phyloP scores from a whole-genome alignment of 2,329 filamentous ascomycete species.

The Verticillium alfalfae region DNA sequence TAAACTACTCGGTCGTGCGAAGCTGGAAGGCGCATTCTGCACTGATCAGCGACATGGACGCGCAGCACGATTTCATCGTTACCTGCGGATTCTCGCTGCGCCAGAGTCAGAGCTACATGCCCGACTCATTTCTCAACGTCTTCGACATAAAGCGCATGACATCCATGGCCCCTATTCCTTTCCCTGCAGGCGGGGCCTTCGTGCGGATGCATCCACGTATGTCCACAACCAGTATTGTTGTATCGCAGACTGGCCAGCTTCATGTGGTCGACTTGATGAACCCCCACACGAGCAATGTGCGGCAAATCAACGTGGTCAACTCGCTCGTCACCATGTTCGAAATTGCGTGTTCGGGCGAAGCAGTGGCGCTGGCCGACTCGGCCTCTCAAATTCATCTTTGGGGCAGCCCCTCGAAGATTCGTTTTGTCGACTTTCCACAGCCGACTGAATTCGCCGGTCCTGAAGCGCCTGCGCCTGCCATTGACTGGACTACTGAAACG shows the following conservation, averaged over 20 bases:
- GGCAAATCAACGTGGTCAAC: slow-evolving; percentile 68
- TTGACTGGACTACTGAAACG: slow-evolving; percentile 69
- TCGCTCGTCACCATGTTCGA: slow-evolving; percentile 75
- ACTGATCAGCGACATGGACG: slow-evolving; percentile 93
- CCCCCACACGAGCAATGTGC: slow-evolving; percentile 78
- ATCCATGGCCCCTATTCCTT: slow-evolving; percentile 86
- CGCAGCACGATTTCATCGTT: slow-evolving; percentile 88
- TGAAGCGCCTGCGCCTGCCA: slow-evolving; percentile 47
- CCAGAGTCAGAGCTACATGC: slow-evolving; percentile 66
- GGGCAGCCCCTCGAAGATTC: slow-evolving; percentile 80
- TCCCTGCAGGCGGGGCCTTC: slow-evolving; percentile 85
- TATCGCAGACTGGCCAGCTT: slow-evolving; percentile 87
- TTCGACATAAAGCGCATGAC: slow-evolving; percentile 90
- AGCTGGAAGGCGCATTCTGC: slow-evolving; percentile 87
- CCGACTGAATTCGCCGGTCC: slow-evolving; percentile 73
- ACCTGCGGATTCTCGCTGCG: slow-evolving; percentile 91
- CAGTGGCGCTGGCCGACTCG: slow-evolving; percentile 72
- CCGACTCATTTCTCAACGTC: slow-evolving; percentile 90
- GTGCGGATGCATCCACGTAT: slow-evolving; percentile 95
- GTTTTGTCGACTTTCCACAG: slow-evolving; percentile 77
- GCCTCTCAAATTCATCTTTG: slow-evolving; percentile 79
- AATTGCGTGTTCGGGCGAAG: slow-evolving; percentile 82
- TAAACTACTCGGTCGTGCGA: slow-evolving; percentile 72
- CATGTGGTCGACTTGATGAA: slow-evolving; percentile 96
- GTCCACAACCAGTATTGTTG: slow-evolving; percentile 89